Conservation (phyloP, 2,329 filamentous ascomycete genomes). For the Talaromyces islandicus region DNA sequence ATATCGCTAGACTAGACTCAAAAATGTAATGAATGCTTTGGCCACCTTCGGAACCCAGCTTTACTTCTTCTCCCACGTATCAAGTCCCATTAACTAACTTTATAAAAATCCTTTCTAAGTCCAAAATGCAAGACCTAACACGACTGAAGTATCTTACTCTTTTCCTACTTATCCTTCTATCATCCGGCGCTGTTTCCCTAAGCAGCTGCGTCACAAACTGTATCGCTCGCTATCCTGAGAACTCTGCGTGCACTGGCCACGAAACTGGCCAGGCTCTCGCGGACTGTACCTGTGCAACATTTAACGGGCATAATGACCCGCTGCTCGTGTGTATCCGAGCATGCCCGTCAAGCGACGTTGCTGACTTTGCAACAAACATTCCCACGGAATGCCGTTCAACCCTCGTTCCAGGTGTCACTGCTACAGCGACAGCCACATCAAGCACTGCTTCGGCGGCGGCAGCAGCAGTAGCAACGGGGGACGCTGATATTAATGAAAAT, state of each 20-base stretch:
- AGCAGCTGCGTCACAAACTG: neutral
- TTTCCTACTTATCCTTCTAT: neutral
- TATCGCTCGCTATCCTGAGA: neutral
- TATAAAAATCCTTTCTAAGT: neutral
- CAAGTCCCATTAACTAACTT: neutral
- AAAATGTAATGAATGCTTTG: neutral
- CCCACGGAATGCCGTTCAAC: neutral
- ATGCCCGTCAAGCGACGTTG: neutral
- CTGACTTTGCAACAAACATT: neutral
- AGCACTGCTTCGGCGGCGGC: slow-evolving; percentile 1
- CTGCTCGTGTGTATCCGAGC: neutral
- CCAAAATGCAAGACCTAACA: neutral
- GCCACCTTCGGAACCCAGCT: neutral
- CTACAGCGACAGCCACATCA: slow-evolving; percentile 1
- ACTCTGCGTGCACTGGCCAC: neutral
- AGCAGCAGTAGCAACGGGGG: neutral
- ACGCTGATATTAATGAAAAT: neutral
- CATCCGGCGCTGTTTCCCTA: neutral
- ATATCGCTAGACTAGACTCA: neutral
- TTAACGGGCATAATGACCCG: neutral
- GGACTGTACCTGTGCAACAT: neutral
- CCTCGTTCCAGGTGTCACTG: neutral
- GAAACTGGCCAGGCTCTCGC: neutral
- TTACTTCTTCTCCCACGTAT: neutral
- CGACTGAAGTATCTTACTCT: neutral